Evolutionary conservation across 2,329 filamentous ascomycete genomes (phyloP).

Genomic region (Aquanectria penicillioides): DNA sequence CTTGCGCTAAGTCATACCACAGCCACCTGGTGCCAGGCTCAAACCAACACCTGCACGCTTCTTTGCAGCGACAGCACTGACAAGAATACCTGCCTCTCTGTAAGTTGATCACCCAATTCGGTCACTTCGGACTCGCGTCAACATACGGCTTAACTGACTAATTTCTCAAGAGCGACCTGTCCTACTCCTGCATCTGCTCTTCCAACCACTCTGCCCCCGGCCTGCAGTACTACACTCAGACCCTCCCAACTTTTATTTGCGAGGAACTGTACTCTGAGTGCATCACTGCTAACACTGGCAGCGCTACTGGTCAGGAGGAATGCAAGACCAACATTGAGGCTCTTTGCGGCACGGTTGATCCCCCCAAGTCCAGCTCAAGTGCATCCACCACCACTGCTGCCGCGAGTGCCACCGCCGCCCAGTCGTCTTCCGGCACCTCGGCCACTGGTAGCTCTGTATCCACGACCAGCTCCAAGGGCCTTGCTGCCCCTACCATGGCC

Average conservation of each 20-base stretch:
- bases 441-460: conserved; percentile 43
- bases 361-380: conserved; percentile 37
- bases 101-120: conserved; percentile 44
- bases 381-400: conserved; percentile 41
- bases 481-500: conserved; percentile 55
- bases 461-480: conserved; percentile 45
- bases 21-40: conserved; percentile 63
- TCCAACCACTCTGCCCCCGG: conserved; percentile 60
- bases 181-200: conserved; percentile 60
- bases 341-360: conserved; percentile 54
- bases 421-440: conserved; percentile 26
- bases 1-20: neutral
- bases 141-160: neutral
- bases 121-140: no score
- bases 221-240: conserved; percentile 64
- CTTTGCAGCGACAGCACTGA: conserved; percentile 55
- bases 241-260: conserved; percentile 64
- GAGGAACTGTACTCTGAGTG: conserved; percentile 59
- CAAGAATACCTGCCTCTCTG: conserved; percentile 57
- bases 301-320: conserved; percentile 54
- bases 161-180: conserved; percentile 51
- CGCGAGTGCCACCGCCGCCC: conserved; percentile 35
- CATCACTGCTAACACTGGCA: conserved; percentile 53
- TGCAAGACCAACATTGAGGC: conserved; percentile 60
- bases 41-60: conserved; percentile 60